These are phyloP conservation scores for Basipetospora sp. DNA, from an alignment of 2,329 filamentous ascomycete genomes.

Conservation along the genomic window DNA sequence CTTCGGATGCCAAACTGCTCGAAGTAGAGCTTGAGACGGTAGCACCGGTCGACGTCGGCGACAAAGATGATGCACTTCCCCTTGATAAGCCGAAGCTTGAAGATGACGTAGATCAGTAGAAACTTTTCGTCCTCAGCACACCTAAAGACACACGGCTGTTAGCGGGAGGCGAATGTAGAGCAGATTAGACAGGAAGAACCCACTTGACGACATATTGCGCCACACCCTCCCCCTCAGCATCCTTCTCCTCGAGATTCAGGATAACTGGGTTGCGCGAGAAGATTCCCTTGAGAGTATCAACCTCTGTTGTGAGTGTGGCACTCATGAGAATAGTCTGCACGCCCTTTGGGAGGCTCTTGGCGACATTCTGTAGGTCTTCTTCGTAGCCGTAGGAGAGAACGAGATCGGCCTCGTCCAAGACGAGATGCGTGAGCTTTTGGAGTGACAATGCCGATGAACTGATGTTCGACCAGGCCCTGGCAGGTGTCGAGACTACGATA, in stretches of 20 bases:
- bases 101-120: constrained; percentile 47
- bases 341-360: constrained; percentile 64
- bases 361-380: constrained; percentile 69
- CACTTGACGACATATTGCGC: constrained; percentile 78
- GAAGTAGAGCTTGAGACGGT: constrained; percentile 83
- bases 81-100: constrained; percentile 68
- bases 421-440: constrained; percentile 57
- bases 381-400: constrained; percentile 89
- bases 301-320: constrained; percentile 76
- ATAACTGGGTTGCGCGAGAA: constrained; percentile 72
- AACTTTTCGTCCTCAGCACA: constrained; percentile 98
- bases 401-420: constrained; percentile 88
- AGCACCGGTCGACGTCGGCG: constrained; percentile 72
- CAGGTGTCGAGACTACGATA: constrained; percentile 78
- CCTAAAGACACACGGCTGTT: constrained; percentile 21
- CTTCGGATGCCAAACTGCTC: constrained; percentile 94
- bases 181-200: constrained; percentile 13
- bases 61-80: constrained; percentile 68
- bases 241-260: constrained; percentile 69
- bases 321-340: constrained; percentile 89
- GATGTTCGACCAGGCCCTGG: constrained; percentile 66
- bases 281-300: constrained; percentile 69
- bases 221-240: constrained; percentile 60
- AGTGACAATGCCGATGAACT: constrained; percentile 49
- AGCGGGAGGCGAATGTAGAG: constrained; percentile 5